Evolutionary conservation across 2,329 filamentous ascomycete species (phyloP), one percentile per base, ranked within the genome.

Genomic region (Hypoxylon sp.): DNA sequence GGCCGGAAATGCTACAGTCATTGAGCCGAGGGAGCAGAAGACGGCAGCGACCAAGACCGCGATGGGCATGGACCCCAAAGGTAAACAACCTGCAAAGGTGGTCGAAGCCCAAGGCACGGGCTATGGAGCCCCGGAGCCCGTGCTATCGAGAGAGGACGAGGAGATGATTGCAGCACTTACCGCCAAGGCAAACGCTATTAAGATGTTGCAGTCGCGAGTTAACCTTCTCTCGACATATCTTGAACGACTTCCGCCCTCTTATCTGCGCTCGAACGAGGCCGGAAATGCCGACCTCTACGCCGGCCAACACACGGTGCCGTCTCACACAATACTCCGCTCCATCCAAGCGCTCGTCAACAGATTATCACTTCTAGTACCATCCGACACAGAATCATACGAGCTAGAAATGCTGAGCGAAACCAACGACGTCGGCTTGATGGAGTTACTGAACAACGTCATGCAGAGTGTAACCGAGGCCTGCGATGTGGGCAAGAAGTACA

Each of bases 141-240:
- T 79, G 43, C 75, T 88, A n/a, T 81, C 80, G 0, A 75, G 78
- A 15, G 84, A 85, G 59, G 85, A 88, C 60, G 82, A 87, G 51
- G 85, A 88, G 72, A 79, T 83, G 70, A 79, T 88, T 52, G 80
- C 84, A 21, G 78, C 84, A 13, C 85, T 99, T 18, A 95, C 88
- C 23, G 90, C 92, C 59, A 97, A 96, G 69, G 85, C 89, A 62
- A 98, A 97, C 74, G 93, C 95, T 21, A 89, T 97, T 70, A 94
- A 92, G 77, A 97, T 97, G 87, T 85, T 99, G 23, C 88, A 94
- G 69, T 85, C 88, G 5, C 86, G 91, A 46, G 85, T 95, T 66
- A 82, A 84, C 40, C 82, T 94, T 53, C 83, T 94, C 65, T 83
- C 83, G 58, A 81, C 81, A n/a, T 98, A 97, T 72, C 85, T 99